These are phyloP conservation scores for Coemansia sp. DNA, from an alignment of 192 early-diverging fungal species.

Conservation along the genomic window DNA sequence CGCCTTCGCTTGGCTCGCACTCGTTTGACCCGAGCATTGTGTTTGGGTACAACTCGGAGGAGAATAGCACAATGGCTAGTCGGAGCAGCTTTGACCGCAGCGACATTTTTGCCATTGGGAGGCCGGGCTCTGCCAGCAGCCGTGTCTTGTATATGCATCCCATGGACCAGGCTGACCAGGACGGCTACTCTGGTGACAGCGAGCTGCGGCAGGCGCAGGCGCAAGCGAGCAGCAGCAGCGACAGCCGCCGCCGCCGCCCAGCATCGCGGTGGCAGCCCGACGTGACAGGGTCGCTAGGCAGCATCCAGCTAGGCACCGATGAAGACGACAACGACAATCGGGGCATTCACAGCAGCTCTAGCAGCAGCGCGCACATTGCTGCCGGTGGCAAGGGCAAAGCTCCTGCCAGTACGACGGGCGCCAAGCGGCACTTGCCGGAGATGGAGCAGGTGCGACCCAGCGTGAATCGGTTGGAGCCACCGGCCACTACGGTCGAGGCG, in stretches of 20 bases:
- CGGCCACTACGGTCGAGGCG: constrained; percentile 26
- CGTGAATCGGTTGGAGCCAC: background rate
- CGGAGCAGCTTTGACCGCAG: constrained; percentile 47
- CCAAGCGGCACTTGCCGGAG: constrained; percentile 10
- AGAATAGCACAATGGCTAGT: constrained; percentile 49
- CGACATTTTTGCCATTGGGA: constrained; percentile 11
- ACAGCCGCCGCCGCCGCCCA: background rate
- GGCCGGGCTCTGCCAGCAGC: constrained; percentile 33
- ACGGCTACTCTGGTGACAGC: constrained; percentile 11
- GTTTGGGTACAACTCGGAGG: constrained; percentile 45
- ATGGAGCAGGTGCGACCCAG: constrained; percentile 33
- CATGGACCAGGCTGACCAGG: constrained; percentile 15
- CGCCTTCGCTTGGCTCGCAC: constrained; percentile 30
- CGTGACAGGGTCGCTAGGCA: background rate
- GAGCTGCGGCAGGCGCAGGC: constrained; percentile 6
- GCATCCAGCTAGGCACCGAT: constrained; percentile 4
- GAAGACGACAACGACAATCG: no score
- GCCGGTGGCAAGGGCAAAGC: constrained; percentile 21
- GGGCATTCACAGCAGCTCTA: constrained; percentile 1
- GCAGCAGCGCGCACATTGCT: background rate
- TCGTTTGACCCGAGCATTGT: constrained; percentile 41
- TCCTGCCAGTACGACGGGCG: no score
- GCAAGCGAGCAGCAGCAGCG: background rate
- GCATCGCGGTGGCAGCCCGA: constrained; percentile 3
- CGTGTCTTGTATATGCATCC: constrained; percentile 39